A percentile compares a stretch with the other conserved stretches of the same genome.
Evolutionary conservation across 768 basidiomycete genomes (phyloP).

Genomic region (Daedaleopsis sinensis): DNA sequence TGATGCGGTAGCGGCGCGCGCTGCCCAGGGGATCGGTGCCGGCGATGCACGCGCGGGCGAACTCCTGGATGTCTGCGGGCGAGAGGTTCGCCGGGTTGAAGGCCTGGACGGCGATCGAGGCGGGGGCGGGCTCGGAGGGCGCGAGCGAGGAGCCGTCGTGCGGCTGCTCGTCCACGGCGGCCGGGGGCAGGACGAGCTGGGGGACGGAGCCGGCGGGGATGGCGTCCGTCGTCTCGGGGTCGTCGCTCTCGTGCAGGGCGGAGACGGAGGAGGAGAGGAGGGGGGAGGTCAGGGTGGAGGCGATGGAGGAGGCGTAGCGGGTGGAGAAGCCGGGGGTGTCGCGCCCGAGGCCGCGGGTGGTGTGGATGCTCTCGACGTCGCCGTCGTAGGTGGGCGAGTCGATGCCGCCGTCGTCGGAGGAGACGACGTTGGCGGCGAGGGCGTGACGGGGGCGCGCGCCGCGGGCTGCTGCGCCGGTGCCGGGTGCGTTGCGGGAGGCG

Average conservation of each 20-base stretch:
- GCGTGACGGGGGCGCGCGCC: conserved; percentile 21
- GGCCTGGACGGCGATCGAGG: conserved; percentile 28
- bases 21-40: conserved; percentile 53
- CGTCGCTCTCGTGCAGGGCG: conserved; percentile 13
- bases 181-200: conserved; percentile 1
- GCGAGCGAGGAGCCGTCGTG: conserved; percentile 18
- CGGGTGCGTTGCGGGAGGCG: conserved; percentile 18
- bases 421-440: conserved; percentile 38
- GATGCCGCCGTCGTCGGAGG: conserved; percentile 75
- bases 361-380: conserved; percentile 81
- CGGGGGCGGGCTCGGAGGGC: conserved; percentile 24
- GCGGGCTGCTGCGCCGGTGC: conserved; percentile 7
- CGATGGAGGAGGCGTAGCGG: conserved; percentile 27
- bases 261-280: conserved; percentile 14
- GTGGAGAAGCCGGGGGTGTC: conserved; percentile 22
- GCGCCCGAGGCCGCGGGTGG: conserved; percentile 46
- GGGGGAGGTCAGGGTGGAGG: conserved; percentile 20
- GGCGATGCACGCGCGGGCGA: conserved; percentile 74
- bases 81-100: conserved; percentile 73
- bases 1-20: conserved; percentile 70
- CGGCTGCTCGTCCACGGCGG: background rate
- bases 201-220: background rate
- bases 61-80: conserved; percentile 77
- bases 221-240: conserved; percentile 15
- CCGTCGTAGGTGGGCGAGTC: conserved; percentile 92